Base-by-base conservation (phyloP, 305 asterid species). In the Caryopteris hybrid region DNA sequence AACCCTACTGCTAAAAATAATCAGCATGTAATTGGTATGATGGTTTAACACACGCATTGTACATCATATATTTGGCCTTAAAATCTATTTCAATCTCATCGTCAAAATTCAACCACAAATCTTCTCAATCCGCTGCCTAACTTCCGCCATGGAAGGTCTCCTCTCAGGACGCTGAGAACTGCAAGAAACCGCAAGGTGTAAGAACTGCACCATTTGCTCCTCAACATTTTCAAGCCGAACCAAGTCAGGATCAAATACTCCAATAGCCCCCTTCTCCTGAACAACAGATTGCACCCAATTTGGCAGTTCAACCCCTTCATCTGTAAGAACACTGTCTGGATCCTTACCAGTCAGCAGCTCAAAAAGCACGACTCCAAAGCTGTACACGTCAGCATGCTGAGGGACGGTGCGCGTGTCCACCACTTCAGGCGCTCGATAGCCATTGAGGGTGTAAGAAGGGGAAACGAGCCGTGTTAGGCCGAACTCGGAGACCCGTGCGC, bases 401-500 rank as follows among this genome's bases (percentile, higher is more conserved):
- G 88, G 68, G 6, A 62, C 21, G 34, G 25, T 17, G 16, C 80
- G 82, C 3, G 74, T 22, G 31, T 79, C 84, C 2, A 46, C 5
- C 33, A 81, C 81, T 58, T 88, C 92, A 2, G 92, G 92, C 6
- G 92, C 89, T 2, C 77, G 70, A 56, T 88, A 84, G 20, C 84
- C 86, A 20, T 48, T 68, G 20, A 67, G 55, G 65, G 27, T 47
- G 36, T 84, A 25, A 2, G 54, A 1, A 1, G 79, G 23, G 12
- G 88, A 55, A 21, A 84, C 81, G n/a, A 88, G 83, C 13, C 53
- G 85, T 4, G 70, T 36, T 43, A 84, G 65, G 78, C 89, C 83
- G 7, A 54, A 77, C 54, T 88, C 91, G 0, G 88, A 73, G 47
- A 86, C 47, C 0, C 73, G 67, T 5, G 84, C 78, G 3, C 46